These are phyloP conservation scores for Naganishia onofrii DNA, from an alignment of 768 basidiomycete species.

Conservation along the genomic window DNA sequence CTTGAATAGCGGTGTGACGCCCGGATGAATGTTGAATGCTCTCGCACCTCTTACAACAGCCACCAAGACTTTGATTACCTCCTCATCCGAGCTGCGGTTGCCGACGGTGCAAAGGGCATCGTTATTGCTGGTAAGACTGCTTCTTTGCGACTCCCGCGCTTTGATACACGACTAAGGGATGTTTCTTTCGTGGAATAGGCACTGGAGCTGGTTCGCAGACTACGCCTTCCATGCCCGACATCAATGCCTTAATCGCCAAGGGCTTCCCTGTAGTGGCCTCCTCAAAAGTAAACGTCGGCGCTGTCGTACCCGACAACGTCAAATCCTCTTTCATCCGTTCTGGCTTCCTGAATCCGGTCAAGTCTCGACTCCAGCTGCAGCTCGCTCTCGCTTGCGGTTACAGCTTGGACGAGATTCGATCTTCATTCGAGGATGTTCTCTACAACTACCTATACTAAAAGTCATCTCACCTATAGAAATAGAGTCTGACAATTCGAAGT, in stretches of 20 bases:
- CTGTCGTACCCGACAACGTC: conserved; percentile 33
- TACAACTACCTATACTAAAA: conserved; percentile 24
- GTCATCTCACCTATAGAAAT: background rate
- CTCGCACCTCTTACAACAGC: background rate
- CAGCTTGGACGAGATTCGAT: conserved; percentile 21
- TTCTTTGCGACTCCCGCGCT: too few species aligned
- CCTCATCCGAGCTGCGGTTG: conserved; percentile 31
- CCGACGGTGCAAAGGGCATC: conserved; percentile 38
- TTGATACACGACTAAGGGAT: background rate
- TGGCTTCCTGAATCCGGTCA: conserved; percentile 39
- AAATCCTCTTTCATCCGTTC: conserved; percentile 35
- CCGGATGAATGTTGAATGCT: background rate
- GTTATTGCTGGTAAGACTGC: conserved; percentile 36
- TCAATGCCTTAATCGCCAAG: conserved; percentile 28
- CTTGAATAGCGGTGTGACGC: background rate
- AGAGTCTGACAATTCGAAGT: background rate
- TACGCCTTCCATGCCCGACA: conserved; percentile 17
- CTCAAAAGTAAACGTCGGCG: conserved; percentile 33
- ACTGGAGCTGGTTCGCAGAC: conserved; percentile 37
- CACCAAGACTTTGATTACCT: conserved; percentile 29
- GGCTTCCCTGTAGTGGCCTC: conserved; percentile 39
- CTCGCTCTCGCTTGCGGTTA: conserved; percentile 38
- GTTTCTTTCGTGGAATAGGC: background rate
- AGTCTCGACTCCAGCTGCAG: conserved; percentile 40
- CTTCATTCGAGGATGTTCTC: conserved; percentile 28